Base-by-base conservation (phyloP, 495 filamentous ascomycete genomes). In the Aspergillus sparsus region DNA sequence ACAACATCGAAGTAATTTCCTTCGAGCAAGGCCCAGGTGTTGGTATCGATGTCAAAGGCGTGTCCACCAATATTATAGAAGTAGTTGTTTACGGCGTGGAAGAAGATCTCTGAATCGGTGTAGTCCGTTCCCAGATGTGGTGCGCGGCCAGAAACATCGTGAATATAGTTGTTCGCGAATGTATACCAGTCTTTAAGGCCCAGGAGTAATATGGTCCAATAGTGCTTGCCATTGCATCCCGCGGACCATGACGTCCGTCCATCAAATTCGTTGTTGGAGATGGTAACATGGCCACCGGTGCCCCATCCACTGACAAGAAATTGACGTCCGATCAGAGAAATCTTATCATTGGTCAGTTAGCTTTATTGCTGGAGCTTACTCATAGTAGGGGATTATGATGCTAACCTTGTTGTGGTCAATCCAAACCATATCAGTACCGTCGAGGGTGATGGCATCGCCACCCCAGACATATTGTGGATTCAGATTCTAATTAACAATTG, bases 221-320 rank as follows among this genome's bases (percentile, higher is more conserved):
- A 81, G 62, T 80, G 79, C 62, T 79, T 68, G 41, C 73, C 71
- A 47, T 82, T 76, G 64, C 79, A 81, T 44, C 70, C 73, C 11
- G 77, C 74, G 11, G 75, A 79, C 74, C 76, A 80, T 34, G 47
- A 62, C 1, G 75, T 80, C 8, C 47, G 35, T 34, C 79, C 79
- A 58, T 81, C 73, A 64, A 81, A 76, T 61, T 80, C 72, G 57
- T 77, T 78, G 57, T 68, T 61, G 13, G 68, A 65, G 35, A 63
- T 64, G 50, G 72, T 73, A 13, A 67, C 62, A 11, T 55, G 65
- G 15, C 58, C 58, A 4, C 53, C 58, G 3, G 18, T 11, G 13
- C 46, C 55, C 51, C 51, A 67, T 33, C 65, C 65, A n/a, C 45
- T 57, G 39, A 67, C 65, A n/a, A 64, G 57, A 35, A 60, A 47